A percentile compares a stretch with the other conserved stretches of the same genome.
These are phyloP conservation scores for Phytophthora melonis DNA, from an alignment of 352 stramenopile genomes.

Conservation along the genomic window DNA sequence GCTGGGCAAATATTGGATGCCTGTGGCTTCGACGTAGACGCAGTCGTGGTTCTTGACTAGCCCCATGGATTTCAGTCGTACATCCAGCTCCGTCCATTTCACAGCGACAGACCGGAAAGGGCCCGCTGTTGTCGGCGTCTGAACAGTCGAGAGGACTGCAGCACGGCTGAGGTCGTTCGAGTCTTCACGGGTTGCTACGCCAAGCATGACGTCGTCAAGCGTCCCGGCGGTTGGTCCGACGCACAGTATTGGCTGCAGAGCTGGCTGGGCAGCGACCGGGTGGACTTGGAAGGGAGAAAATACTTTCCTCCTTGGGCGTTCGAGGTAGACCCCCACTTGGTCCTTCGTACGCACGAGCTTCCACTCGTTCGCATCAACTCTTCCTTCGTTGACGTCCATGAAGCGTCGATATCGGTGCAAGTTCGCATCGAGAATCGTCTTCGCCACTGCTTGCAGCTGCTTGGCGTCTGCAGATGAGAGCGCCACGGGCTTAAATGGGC, in stretches of 20 bases:
- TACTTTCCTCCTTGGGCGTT: slow-evolving; percentile 13
- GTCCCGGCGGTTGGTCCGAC: slow-evolving; percentile 35
- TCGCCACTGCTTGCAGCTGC: slow-evolving; percentile 30
- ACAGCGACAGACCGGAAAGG: slow-evolving; percentile 44
- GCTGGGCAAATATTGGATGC: slow-evolving; percentile 28
- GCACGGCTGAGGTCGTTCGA: slow-evolving; percentile 43
- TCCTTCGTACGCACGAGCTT: slow-evolving; percentile 32
- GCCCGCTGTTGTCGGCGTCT: slow-evolving; percentile 43
- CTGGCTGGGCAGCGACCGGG: background rate
- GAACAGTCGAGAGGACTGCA: slow-evolving; percentile 44
- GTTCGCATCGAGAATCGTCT: slow-evolving; percentile 38
- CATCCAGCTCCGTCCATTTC: slow-evolving; percentile 44
- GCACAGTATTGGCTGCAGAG: slow-evolving; percentile 23
- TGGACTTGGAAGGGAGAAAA: slow-evolving; percentile 12
- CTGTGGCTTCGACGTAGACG: slow-evolving; percentile 54
- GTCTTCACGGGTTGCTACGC: slow-evolving; percentile 23
- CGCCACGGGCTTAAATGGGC: slow-evolving; percentile 35
- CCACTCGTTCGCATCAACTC: slow-evolving; percentile 28
- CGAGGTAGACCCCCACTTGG: slow-evolving; percentile 26
- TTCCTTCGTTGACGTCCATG: slow-evolving; percentile 10
- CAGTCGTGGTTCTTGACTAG: slow-evolving; percentile 49
- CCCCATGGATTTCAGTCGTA: slow-evolving; percentile 38
- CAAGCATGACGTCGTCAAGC: slow-evolving; percentile 49
- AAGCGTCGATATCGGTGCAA: slow-evolving; percentile 43
- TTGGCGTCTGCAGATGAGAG: slow-evolving; percentile 28